Conservation (phyloP, 495 filamentous ascomycete genomes). For the Lepidopterella palustris region DNA sequence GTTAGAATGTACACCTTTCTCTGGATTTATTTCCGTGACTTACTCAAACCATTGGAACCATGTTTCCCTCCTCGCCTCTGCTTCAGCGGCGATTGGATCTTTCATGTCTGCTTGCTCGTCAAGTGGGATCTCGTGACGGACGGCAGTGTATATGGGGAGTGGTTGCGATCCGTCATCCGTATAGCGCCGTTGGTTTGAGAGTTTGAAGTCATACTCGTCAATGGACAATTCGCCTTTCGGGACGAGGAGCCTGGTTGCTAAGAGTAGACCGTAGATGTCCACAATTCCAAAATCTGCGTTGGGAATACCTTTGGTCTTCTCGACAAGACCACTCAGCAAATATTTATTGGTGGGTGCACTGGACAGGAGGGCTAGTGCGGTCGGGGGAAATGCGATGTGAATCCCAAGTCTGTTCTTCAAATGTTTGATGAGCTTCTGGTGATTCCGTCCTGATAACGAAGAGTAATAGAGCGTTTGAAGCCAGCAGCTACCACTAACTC, state of each 20-base stretch:
- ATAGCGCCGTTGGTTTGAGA: constrained; percentile 73
- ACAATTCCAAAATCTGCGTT: constrained; percentile 81
- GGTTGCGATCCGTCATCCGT: constrained; percentile 71
- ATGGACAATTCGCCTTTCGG: constrained; percentile 76
- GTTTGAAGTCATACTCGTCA: constrained; percentile 70
- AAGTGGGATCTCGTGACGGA: constrained; percentile 90
- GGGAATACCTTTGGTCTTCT: constrained; percentile 79
- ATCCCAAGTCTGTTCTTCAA: constrained; percentile 75
- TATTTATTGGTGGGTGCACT: constrained; percentile 87
- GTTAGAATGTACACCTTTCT: not conserved
- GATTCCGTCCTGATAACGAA: constrained; percentile 59
- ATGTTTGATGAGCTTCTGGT: constrained; percentile 67
- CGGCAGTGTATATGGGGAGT: constrained; percentile 88
- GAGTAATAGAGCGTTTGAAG: constrained; percentile 84
- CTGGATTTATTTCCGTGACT: not conserved
- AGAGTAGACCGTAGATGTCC: constrained; percentile 80
- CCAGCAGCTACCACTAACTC: constrained; percentile 95
- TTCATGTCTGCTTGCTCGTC: constrained; percentile 30
- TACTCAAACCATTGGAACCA: constrained; percentile 98
- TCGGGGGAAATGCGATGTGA: constrained; percentile 88
- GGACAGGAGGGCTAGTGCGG: constrained; percentile 66
- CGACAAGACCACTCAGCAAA: constrained; percentile 77
- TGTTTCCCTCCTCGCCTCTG: constrained; percentile 60
- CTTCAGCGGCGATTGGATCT: constrained; percentile 41
- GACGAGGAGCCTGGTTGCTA: constrained; percentile 76